Evolutionary conservation across 106 monocot species (phyloP).

Genomic region (Hemerocallis citrina): DNA sequence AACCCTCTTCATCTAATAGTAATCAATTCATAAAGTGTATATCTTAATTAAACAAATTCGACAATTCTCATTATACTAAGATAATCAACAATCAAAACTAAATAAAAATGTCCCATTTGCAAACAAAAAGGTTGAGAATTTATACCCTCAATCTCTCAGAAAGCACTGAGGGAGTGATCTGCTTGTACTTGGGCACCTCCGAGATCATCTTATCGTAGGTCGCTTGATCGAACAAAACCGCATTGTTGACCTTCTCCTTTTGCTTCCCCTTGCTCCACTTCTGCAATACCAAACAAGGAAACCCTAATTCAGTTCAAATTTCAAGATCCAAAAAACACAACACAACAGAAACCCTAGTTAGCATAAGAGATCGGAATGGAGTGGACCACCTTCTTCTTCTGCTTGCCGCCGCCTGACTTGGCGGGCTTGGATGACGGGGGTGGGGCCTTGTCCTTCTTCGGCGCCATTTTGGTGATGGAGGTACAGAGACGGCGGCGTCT

Average conservation of each 20-base stretch:
- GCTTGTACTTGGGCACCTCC: slow-evolving; percentile 27
- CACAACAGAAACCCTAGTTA: too few species aligned
- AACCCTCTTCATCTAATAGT: too few species aligned
- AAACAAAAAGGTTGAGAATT: neutral
- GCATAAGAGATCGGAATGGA: neutral
- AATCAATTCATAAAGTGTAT: too few species aligned
- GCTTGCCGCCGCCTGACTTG: slow-evolving; percentile 28
- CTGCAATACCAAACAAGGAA: neutral
- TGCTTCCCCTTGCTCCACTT: slow-evolving; percentile 20
- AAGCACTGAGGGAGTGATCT: slow-evolving; percentile 20
- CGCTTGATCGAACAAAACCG: slow-evolving; percentile 19
- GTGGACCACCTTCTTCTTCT: slow-evolving; percentile 22
- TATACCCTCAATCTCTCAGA: slow-evolving; percentile 13
- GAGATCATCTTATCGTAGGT: slow-evolving; percentile 25
- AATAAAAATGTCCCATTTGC: too few species aligned
- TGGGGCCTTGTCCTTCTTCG: slow-evolving; percentile 23
- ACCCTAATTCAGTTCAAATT: too few species aligned
- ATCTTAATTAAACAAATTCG: too few species aligned
- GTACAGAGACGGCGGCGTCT: too few species aligned
- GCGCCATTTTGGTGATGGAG: too few species aligned
- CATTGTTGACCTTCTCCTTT: slow-evolving; percentile 20
- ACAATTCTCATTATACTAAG: too few species aligned
- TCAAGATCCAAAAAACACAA: too few species aligned
- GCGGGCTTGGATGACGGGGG: slow-evolving; percentile 21
- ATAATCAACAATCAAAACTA: too few species aligned